These are phyloP conservation scores for Carex cristatella DNA, from an alignment of 176 grass and related monocot genomes.

Conservation along the genomic window DNA sequence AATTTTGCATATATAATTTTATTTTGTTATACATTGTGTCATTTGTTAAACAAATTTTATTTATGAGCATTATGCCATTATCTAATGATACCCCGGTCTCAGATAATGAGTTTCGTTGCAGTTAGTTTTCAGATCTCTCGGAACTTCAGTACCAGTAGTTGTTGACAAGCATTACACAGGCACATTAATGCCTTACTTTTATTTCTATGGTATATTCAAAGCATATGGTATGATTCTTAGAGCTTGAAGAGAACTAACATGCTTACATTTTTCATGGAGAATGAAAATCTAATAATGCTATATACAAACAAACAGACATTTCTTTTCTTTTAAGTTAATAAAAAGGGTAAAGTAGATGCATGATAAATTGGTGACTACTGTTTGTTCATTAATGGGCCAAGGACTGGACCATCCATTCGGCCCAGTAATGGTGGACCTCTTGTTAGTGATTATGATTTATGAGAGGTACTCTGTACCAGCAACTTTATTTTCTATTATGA, in stretches of 20 bases:
- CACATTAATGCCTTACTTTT: background rate
- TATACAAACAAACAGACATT: background rate
- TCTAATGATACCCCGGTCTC: no score
- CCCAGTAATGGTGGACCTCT: background rate
- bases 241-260: background rate
- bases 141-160: no score
- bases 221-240: no score
- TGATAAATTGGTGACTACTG: background rate
- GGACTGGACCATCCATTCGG: slow-evolving; percentile 16
- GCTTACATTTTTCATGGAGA: background rate
- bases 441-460: background rate
- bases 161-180: no score
- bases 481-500: slow-evolving; percentile 16
- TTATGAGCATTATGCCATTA: background rate
- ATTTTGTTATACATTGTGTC: background rate
- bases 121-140: no score
- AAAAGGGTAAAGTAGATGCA: background rate
- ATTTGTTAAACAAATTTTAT: background rate
- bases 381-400: slow-evolving; percentile 11
- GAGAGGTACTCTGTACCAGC: slow-evolving; percentile 17
- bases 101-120: no score
- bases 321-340: background rate
- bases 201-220: no score
- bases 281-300: background rate
- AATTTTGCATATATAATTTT: background rate